Evolutionary conservation across 208 protist species (phyloP).

Genomic region (Leishmania aethiopica): DNA sequence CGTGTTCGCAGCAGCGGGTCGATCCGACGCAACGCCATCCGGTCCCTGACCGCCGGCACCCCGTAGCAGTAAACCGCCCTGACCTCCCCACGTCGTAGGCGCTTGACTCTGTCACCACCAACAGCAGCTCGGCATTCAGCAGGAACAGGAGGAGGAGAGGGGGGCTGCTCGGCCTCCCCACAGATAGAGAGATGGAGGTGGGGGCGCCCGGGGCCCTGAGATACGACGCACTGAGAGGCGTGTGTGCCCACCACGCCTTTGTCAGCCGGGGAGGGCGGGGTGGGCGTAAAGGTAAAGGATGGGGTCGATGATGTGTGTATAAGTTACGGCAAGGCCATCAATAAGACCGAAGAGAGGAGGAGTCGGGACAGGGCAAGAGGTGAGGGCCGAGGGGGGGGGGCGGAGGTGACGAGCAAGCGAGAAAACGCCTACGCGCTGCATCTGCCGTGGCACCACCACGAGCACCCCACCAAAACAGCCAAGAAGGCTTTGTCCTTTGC

Average conservation of each 20-base stretch:
- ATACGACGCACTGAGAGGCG: neutral
- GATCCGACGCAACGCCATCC: neutral
- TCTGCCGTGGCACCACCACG: neutral
- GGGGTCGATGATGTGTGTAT: neutral
- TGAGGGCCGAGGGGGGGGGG: neutral
- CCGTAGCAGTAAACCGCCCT: neutral
- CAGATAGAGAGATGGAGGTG: neutral
- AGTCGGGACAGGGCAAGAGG: neutral
- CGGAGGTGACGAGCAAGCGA: neutral
- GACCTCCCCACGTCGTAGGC: neutral
- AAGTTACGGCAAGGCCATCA: neutral
- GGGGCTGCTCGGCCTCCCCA: neutral
- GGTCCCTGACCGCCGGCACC: neutral
- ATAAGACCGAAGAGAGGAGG: neutral
- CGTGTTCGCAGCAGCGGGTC: neutral
- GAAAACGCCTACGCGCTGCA: neutral
- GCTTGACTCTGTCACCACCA: neutral
- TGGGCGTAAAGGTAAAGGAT: neutral
- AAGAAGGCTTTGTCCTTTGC: neutral
- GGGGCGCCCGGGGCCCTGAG: neutral
- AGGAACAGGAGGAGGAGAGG: neutral
- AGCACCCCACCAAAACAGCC: neutral
- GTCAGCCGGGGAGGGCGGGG: neutral
- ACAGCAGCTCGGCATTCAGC: neutral
- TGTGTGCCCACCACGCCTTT: neutral